Evolutionary conservation across 345 rosid genomes (phyloP).

Genomic region (Cochlearia excelsa): DNA sequence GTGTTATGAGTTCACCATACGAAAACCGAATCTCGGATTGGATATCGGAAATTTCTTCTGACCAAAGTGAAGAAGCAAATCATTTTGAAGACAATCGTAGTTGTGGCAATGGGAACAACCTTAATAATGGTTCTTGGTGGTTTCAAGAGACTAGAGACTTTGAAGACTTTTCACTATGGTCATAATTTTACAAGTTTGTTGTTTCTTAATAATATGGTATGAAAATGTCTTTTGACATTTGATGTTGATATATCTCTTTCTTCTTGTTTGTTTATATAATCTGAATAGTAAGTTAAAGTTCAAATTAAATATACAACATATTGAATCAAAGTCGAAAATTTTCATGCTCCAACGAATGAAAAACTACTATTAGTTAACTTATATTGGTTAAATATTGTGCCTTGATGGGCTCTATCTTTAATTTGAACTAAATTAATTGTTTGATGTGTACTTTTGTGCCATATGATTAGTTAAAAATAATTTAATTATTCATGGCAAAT

Average conservation of each 20-base stretch:
- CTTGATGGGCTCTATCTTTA: constrained; percentile 20
- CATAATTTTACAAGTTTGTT: background rate
- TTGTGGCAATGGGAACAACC: constrained; percentile 10
- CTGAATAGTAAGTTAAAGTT: background rate
- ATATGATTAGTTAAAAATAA: constrained; percentile 19
- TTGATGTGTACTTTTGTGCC: constrained; percentile 27
- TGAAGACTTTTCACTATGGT: constrained; percentile 35
- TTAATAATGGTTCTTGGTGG: constrained; percentile 31
- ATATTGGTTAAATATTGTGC: constrained; percentile 16
- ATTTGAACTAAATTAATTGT: constrained; percentile 8
- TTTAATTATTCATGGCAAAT: constrained; percentile 25
- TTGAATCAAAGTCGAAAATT: background rate
- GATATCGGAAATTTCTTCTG: constrained; percentile 44
- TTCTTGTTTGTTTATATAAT: constrained; percentile 6
- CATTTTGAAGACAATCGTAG: constrained; percentile 26
- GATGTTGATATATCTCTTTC: constrained; percentile 8
- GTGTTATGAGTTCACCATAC: constrained; percentile 47
- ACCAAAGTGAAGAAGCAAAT: constrained; percentile 36
- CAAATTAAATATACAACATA: background rate
- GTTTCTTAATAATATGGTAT: background rate
- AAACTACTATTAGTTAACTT: constrained; percentile 6
- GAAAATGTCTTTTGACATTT: constrained; percentile 1
- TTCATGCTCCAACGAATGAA: constrained; percentile 14
- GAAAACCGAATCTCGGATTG: constrained; percentile 51
- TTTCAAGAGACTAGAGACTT: constrained; percentile 32